Evolutionary conservation across 345 rosid genomes (phyloP), one percentile per base, ranked within the genome.

Genomic region (Stellera chamaejasme): DNA sequence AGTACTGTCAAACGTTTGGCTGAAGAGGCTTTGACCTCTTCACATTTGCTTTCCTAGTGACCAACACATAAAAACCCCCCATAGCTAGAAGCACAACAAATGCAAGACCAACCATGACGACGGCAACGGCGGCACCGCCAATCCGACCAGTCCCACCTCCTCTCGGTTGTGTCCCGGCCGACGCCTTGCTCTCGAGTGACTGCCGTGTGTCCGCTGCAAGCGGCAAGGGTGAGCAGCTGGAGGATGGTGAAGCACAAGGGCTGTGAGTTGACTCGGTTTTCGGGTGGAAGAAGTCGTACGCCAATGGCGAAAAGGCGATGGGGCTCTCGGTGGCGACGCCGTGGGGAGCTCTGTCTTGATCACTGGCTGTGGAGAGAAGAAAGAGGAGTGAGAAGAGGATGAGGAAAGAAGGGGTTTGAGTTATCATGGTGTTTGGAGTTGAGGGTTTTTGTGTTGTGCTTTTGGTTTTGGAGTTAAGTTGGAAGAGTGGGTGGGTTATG

Each of bases 331-430:
- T 59, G 48, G 59, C 78, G 0, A 93, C 69, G 2, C 99, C 99
- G 51, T 93, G 99, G 56, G 97, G 99, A 62, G 96, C 94, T 73
- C 99, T 77, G 19, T 60, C 88, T 65, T 89, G 86, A 14, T 81
- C 91, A 48, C 45, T 53, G 28, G 78, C 74, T 2, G 66, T 36
- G 39, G 68, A 68, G 25, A 77, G 52, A 59, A 78, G 36, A 5
- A 32, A 5, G 55, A 79, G 6, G 19, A 74, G 28, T 69, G 67
- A 54, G 55, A 68, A 73, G 54, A 72, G 9, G 39, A 32, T 5
- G 39, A 32, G 5, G 7, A 82, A 13, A 60, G 69, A 63, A 58
- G 71, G 66, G 53, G 76, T 5, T 43, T 13, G 45, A 5, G 75
- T 47, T 55, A 49, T 62, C 86, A 80, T 86, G 15, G 15, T 71